Percentiles rank a stretch among this genome's conserved stretches.
These are phyloP conservation scores for Parsonsia alboflavescens DNA, from an alignment of 257 asterid genomes.

Conservation along the genomic window DNA sequence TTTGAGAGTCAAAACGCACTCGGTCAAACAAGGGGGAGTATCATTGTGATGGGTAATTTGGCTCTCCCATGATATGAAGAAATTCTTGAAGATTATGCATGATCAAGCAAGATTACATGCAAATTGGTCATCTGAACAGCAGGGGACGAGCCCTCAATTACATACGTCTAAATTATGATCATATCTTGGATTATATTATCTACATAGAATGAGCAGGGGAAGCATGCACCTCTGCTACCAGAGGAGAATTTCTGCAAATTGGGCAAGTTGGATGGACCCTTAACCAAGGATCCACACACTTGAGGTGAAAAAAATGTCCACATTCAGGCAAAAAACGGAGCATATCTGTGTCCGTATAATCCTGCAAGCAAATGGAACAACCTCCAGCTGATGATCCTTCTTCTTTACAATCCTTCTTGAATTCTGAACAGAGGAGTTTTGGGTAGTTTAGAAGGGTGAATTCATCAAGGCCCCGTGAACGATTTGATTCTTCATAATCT, in stretches of 20 bases:
- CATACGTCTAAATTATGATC: too few relatives aligned
- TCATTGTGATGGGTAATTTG: too few relatives aligned
- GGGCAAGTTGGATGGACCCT: constrained; percentile 52
- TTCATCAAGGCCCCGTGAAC: constrained; percentile 29
- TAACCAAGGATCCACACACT: constrained; percentile 62
- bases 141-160: neutral
- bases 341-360: constrained; percentile 50
- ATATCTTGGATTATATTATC: too few relatives aligned
- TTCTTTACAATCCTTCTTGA: constrained; percentile 18
- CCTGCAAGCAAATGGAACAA: constrained; percentile 61
- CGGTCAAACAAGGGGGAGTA: too few relatives aligned
- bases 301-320: constrained; percentile 53
- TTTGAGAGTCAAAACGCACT: too few relatives aligned
- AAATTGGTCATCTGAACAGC: too few relatives aligned
- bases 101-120: too few relatives aligned
- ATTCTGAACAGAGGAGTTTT: constrained; percentile 29
- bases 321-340: constrained; percentile 54
- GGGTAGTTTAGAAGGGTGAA: constrained; percentile 38
- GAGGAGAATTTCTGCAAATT: constrained; percentile 49
- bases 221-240: neutral
- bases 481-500: neutral
- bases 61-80: too few relatives aligned
- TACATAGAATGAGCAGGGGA: too few relatives aligned
- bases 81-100: too few relatives aligned
- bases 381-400: constrained; percentile 22